Evolutionary conservation across 768 basidiomycete species (phyloP).

Genomic region (Fibroporia radiculosa): DNA sequence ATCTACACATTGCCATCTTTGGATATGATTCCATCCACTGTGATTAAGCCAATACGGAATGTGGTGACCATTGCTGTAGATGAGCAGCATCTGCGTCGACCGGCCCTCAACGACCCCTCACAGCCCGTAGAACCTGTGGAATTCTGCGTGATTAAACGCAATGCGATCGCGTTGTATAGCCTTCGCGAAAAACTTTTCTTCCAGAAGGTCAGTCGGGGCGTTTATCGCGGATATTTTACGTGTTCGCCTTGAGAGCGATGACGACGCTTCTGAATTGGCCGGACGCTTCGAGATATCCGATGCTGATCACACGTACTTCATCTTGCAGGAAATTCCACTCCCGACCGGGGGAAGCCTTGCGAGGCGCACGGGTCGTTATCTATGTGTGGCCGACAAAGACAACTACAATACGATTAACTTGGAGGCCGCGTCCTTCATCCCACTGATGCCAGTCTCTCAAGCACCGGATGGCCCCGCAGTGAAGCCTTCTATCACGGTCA

Average conservation of each 20-base stretch:
- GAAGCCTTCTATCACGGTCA: slow-evolving; percentile 68
- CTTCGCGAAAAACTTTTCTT: slow-evolving; percentile 58
- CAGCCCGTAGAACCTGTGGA: slow-evolving; percentile 47
- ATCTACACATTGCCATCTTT: slow-evolving; percentile 79
- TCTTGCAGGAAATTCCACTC: slow-evolving; percentile 60
- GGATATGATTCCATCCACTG: slow-evolving; percentile 51
- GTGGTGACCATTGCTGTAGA: slow-evolving; percentile 80
- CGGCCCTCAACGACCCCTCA: slow-evolving; percentile 30
- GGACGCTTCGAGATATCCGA: too few species aligned
- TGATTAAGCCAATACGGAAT: slow-evolving; percentile 73
- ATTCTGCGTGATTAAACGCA: slow-evolving; percentile 68
- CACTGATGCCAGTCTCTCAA: slow-evolving; percentile 76
- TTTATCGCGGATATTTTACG: too few species aligned
- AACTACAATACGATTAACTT: slow-evolving; percentile 78
- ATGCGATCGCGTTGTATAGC: slow-evolving; percentile 52
- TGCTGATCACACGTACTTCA: too few species aligned
- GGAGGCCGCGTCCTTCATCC: slow-evolving; percentile 57
- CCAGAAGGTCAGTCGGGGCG: slow-evolving; percentile 39
- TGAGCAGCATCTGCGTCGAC: slow-evolving; percentile 56
- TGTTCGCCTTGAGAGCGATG: too few species aligned
- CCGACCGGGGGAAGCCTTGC: slow-evolving; percentile 52
- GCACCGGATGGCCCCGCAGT: slow-evolving; percentile 35
- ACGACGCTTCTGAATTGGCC: too few species aligned
- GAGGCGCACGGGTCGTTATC: slow-evolving; percentile 48
- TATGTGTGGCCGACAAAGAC: slow-evolving; percentile 70